phyloP scores from a whole-genome alignment of 2,329 filamentous ascomycete genomes.

The Tothia fuscella region DNA sequence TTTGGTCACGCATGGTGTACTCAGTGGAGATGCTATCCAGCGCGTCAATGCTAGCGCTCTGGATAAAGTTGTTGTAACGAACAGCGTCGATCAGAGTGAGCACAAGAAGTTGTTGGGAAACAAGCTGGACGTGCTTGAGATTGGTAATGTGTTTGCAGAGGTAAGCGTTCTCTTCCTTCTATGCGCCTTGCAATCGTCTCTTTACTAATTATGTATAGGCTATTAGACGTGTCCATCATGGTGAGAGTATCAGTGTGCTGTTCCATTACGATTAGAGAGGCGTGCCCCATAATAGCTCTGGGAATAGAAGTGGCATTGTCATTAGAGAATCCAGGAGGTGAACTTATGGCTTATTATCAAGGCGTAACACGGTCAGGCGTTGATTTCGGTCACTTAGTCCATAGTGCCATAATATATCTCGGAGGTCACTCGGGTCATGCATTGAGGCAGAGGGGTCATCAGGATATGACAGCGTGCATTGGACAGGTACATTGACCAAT shows the following conservation, averaged over 20 bases:
- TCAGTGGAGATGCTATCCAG: slow-evolving; percentile 89
- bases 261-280: slow-evolving; percentile 64
- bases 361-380: too few relatives aligned
- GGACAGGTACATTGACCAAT: too few relatives aligned
- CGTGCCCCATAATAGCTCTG: too few relatives aligned
- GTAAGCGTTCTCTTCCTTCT: slow-evolving; percentile 29
- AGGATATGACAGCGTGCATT: too few relatives aligned
- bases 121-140: slow-evolving; percentile 85
- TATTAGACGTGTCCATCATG: slow-evolving; percentile 90
- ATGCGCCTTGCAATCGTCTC: neutral
- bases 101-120: slow-evolving; percentile 61
- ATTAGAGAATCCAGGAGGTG: too few relatives aligned
- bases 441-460: too few relatives aligned
- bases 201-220: slow-evolving; percentile 37
- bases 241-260: slow-evolving; percentile 91
- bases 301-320: too few relatives aligned
- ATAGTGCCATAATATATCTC: too few relatives aligned
- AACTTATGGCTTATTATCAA: too few relatives aligned
- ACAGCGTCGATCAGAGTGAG: slow-evolving; percentile 81
- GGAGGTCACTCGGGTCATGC: too few relatives aligned
- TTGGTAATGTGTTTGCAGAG: slow-evolving; percentile 83
- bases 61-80: slow-evolving; percentile 90
- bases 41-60: slow-evolving; percentile 87
- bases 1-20: slow-evolving; percentile 84
- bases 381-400: too few relatives aligned